Conservation (phyloP, 306 rosid genomes). For the Casuarina cunninghamiana region DNA sequence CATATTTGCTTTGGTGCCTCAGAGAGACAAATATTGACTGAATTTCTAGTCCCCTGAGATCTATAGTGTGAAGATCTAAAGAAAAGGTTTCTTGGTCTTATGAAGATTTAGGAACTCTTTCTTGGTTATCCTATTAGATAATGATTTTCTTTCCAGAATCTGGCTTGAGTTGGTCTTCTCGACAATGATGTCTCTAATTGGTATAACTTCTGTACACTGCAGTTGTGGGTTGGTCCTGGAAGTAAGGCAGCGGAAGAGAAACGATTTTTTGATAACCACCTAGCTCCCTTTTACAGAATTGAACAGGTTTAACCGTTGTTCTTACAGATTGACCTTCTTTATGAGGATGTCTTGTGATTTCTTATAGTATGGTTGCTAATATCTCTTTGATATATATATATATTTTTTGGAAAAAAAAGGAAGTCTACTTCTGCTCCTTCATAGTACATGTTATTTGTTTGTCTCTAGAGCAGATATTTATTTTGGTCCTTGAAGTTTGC, state of each 20-base stretch:
- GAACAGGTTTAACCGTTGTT: slow-evolving; percentile 61
- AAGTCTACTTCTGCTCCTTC: too few species aligned
- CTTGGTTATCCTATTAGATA: background rate
- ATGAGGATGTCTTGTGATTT: background rate
- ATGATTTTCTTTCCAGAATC: slow-evolving; percentile 12
- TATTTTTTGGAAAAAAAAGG: too few species aligned
- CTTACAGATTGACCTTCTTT: slow-evolving; percentile 7
- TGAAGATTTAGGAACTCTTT: background rate
- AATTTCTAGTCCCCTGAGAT: background rate
- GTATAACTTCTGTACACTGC: slow-evolving; percentile 33
- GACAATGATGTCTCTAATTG: slow-evolving; percentile 16
- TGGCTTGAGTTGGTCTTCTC: slow-evolving; percentile 19
- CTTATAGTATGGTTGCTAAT: slow-evolving; percentile 11
- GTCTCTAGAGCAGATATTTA: background rate
- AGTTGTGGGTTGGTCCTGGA: slow-evolving; percentile 96
- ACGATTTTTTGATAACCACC: slow-evolving; percentile 79
- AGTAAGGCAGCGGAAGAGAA: slow-evolving; percentile 96
- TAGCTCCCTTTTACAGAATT: slow-evolving; percentile 95
- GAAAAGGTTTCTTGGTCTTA: background rate
- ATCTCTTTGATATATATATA: background rate
- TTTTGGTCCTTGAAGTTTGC: background rate
- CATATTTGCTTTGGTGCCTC: background rate
- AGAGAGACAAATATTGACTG: background rate
- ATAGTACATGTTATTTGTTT: background rate
- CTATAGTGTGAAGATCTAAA: too few species aligned